Evolutionary conservation across 352 stramenopile genomes (phyloP).

Genomic region (Poterioochromonas sp.): DNA sequence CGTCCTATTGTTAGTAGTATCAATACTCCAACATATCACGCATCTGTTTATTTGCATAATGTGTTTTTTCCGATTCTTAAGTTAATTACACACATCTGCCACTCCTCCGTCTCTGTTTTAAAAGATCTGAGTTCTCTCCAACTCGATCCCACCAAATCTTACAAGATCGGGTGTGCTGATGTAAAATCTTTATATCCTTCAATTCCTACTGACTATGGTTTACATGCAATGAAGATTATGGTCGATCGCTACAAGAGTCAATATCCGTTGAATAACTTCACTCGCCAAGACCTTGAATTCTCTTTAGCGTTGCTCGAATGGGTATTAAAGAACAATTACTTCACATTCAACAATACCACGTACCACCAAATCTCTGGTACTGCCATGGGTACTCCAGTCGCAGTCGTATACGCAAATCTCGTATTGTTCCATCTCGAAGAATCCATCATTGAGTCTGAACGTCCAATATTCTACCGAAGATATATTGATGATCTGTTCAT

Average conservation of each 20-base stretch:
- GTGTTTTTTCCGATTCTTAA: background rate
- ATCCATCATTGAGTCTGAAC: background rate
- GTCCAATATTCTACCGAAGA: background rate
- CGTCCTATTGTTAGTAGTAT: background rate
- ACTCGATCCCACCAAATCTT: background rate
- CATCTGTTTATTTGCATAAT: background rate
- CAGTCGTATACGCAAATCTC: background rate
- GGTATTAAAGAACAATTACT: constrained; percentile 43
- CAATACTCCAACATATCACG: background rate
- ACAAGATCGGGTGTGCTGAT: background rate
- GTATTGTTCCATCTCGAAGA: background rate
- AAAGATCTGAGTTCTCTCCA: too few species aligned
- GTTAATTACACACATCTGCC: background rate
- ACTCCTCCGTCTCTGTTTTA: background rate
- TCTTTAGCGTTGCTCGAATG: constrained; percentile 30
- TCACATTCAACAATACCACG: constrained; percentile 38
- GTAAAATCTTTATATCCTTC: background rate
- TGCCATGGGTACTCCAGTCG: constrained; percentile 42
- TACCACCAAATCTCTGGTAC: constrained; percentile 40
- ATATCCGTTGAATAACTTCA: background rate
- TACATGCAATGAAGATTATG: background rate
- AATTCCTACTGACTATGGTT: background rate
- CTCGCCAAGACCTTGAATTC: constrained; percentile 13
- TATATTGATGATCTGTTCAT: background rate
- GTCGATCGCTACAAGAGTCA: too few species aligned